These are phyloP conservation scores for Volvariella volvacea DNA, from an alignment of 1,284 basidiomycete species.

Conservation along the genomic window DNA sequence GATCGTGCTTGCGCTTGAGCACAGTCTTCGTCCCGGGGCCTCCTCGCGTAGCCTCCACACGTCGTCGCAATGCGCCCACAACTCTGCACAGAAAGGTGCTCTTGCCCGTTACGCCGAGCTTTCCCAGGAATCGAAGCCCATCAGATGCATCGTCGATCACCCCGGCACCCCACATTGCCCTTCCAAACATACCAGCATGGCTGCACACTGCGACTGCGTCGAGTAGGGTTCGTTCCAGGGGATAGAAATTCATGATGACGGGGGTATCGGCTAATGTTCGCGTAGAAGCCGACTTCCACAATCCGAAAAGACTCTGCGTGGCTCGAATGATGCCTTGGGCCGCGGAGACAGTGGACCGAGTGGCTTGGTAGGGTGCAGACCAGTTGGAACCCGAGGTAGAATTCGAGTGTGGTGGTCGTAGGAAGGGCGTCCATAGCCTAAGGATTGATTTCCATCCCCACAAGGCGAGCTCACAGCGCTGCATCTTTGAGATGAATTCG, in stretches of 20 bases:
- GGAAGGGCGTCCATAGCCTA: conserved; percentile 61
- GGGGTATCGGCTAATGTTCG: conserved; percentile 10
- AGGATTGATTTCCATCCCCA: conserved; percentile 53
- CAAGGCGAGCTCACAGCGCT: conserved; percentile 47
- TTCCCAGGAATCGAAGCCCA: conserved; percentile 45
- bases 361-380: conserved; percentile 34
- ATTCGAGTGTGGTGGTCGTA: conserved; percentile 23
- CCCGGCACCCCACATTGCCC: conserved; percentile 35
- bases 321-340: conserved; percentile 54
- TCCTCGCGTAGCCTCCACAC: conserved; percentile 13
- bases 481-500: conserved; percentile 33
- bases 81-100: conserved; percentile 33
- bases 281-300: conserved; percentile 22
- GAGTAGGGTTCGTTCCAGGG: conserved; percentile 48
- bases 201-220: conserved; percentile 58
- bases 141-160: conserved; percentile 42
- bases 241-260: conserved; percentile 11
- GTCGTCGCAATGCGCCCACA: conserved; percentile 41
- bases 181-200: conserved; percentile 46
- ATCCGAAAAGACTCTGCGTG: conserved; percentile 31
- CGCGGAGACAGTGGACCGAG: conserved; percentile 45
- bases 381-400: conserved; percentile 10
- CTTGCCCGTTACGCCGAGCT: conserved; percentile 7
- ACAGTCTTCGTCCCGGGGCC: conserved; percentile 7
- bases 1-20: conserved; percentile 49